A percentile compares a stretch with the other conserved stretches of the same genome.
Conservation (phyloP, 2,329 filamentous ascomycete species). For the Fusarium pseudonygamai region DNA sequence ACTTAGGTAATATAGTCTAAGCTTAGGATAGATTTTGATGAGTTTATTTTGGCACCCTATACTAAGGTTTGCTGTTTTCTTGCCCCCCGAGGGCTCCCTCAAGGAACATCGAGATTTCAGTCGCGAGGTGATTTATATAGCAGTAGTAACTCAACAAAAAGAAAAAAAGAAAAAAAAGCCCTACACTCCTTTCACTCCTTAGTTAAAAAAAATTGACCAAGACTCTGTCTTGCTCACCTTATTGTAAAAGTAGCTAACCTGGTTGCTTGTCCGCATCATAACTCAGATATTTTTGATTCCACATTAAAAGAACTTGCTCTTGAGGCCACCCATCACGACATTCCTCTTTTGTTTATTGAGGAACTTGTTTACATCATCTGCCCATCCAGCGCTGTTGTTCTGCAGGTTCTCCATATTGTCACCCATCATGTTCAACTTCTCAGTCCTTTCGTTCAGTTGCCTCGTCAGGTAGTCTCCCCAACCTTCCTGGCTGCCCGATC, state of each 20-base stretch:
- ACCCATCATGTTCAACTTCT: constrained; percentile 83
- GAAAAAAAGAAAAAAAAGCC: not conserved
- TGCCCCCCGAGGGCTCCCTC: too few species aligned
- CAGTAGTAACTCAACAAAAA: not conserved
- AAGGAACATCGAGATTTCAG: not conserved
- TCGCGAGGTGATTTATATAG: not conserved
- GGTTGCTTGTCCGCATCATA: not conserved
- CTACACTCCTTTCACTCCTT: not conserved
- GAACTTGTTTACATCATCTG: constrained; percentile 88
- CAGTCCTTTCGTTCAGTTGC: constrained; percentile 89
- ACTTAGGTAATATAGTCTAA: too few species aligned
- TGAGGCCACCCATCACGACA: constrained; percentile 75
- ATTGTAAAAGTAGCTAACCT: not conserved
- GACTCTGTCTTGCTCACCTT: constrained; percentile 22
- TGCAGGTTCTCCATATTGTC: constrained; percentile 87
- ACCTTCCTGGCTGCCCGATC: constrained; percentile 61
- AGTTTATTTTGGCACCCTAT: too few species aligned
- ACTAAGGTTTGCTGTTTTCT: too few species aligned
- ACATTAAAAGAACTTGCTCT: constrained; percentile 63
- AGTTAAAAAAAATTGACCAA: not conserved
- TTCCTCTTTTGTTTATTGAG: constrained; percentile 89
- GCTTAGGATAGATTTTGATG: too few species aligned
- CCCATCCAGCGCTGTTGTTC: constrained; percentile 83
- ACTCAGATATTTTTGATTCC: not conserved
- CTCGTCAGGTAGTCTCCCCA: constrained; percentile 85